Conservation (phyloP, 2,329 filamentous ascomycete species). For the Alternaria postmessia region DNA sequence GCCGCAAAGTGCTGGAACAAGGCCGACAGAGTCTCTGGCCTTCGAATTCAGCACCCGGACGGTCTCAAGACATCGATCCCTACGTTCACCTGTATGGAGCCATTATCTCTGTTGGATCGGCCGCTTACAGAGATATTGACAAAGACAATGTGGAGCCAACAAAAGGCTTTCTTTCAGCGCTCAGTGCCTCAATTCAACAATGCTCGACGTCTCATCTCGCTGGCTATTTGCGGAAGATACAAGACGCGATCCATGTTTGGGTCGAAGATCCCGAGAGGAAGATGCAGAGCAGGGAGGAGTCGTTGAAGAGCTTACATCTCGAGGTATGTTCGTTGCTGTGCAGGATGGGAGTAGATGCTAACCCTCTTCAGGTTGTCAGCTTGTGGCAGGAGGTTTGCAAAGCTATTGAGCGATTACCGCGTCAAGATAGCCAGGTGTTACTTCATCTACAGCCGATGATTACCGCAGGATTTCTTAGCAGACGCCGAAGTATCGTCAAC, state of each 20-base stretch:
- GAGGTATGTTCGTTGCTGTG: constrained; percentile 27
- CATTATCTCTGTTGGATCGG: constrained; percentile 61
- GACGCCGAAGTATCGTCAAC: constrained; percentile 60
- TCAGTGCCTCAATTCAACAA: constrained; percentile 53
- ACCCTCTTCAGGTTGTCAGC: constrained; percentile 37
- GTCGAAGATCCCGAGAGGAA: constrained; percentile 62
- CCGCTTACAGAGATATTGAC: constrained; percentile 61
- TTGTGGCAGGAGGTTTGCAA: constrained; percentile 59
- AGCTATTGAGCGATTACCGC: constrained; percentile 63
- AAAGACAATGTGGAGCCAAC: constrained; percentile 51
- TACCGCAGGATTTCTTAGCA: constrained; percentile 62
- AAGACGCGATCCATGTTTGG: constrained; percentile 70
- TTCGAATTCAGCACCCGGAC: constrained; percentile 50
- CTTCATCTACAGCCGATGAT: constrained; percentile 62
- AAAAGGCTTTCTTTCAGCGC: constrained; percentile 61
- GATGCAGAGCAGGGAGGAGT: constrained; percentile 35
- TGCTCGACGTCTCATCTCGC: constrained; percentile 60
- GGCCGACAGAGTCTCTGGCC: constrained; percentile 74
- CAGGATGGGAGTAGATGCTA: constrained; percentile 21
- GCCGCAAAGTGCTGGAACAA: constrained; percentile 63
- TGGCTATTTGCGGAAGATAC: constrained; percentile 66
- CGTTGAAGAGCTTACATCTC: constrained; percentile 31
- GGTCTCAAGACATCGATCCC: constrained; percentile 60
- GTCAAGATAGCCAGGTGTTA: constrained; percentile 66
- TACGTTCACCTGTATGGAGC: constrained; percentile 73